Evolutionary conservation across 768 basidiomycete species (phyloP), one percentile per base, ranked within the genome.

Genomic region (Termitomyces eurrhizus): DNA sequence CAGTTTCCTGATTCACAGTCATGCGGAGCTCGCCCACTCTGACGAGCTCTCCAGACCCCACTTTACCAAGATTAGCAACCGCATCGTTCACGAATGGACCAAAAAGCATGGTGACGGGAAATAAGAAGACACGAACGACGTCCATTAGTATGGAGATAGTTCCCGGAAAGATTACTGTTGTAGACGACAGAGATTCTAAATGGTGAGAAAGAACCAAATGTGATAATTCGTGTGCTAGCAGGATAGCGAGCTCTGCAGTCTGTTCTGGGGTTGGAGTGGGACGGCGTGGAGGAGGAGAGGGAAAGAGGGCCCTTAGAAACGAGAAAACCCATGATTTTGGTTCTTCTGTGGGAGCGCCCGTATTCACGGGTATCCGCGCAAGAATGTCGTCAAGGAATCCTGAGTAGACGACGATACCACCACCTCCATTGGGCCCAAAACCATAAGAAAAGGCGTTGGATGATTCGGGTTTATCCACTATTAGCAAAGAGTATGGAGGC

Each of bases 51-150:
- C 86, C 85, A 12, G 88, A 86, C 2, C 91, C 88, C 1, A 90
- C 81, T 69, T 87, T 88, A 29, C 92, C 88, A 56, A 94, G 66
- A 55, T 90, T 85, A 0, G 88, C 92, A 29, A 98, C 82, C 3
- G 93, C 95, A 66, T 99, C 96, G 68, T 96, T 95, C 60, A 98
- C 86, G 70, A 98, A 97, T 1, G 96, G 96, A 0, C 96, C 95
- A 58, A 98, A 86, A 9, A 95, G 68, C 89, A 92, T 93, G 4
- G 93, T 97, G 52, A 95, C 68, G 0, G 95, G 95, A 73, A 95
- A 98, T 14, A 95, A 74, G 36, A 94, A 69, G 2, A 93, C 87
- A 45, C 95, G 81, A 26, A 89, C 68, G 24, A 94, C 67, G 70
- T 98, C 95, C 21, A 90, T 79, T 14, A 83, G 64, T 63, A 98